Percentiles rank a stretch among this genome's conserved stretches.
Conservation (phyloP, 2,329 filamentous ascomycete species). For the Hypoxylon sp. region DNA sequence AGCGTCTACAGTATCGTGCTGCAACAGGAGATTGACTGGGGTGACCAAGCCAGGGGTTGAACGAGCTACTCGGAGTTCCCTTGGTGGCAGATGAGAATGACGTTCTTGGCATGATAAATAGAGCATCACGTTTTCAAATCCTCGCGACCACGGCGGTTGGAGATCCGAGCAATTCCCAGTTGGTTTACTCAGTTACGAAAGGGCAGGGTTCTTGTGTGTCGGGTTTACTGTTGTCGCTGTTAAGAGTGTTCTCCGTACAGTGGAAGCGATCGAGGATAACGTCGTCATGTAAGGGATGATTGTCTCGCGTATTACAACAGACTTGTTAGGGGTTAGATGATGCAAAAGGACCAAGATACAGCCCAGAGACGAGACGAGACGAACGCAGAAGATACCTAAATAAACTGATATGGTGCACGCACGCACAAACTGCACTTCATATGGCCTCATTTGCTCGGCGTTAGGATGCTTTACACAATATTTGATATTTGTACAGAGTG, state of each 20-base stretch:
- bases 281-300: too few species aligned
- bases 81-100: background rate
- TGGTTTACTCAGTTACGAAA: background rate
- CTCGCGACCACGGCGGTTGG: background rate
- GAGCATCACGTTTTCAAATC: background rate
- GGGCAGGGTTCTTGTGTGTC: background rate
- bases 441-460: background rate
- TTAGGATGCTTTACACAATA: slow-evolving; percentile 24
- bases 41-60: slow-evolving; percentile 60
- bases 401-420: slow-evolving; percentile 2
- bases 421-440: background rate
- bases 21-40: slow-evolving; percentile 93
- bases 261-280: too few species aligned
- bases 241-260: too few species aligned
- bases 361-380: background rate
- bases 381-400: slow-evolving; percentile 23
- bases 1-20: slow-evolving; percentile 99
- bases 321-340: too few species aligned
- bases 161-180: background rate
- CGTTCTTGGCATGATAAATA: background rate
- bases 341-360: background rate
- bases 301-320: too few species aligned
- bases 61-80: slow-evolving; percentile 38
- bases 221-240: too few species aligned
- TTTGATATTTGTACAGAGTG: slow-evolving; percentile 42